Base-by-base conservation (phyloP, 768 basidiomycete genomes). In the Tylopilus sp. region DNA sequence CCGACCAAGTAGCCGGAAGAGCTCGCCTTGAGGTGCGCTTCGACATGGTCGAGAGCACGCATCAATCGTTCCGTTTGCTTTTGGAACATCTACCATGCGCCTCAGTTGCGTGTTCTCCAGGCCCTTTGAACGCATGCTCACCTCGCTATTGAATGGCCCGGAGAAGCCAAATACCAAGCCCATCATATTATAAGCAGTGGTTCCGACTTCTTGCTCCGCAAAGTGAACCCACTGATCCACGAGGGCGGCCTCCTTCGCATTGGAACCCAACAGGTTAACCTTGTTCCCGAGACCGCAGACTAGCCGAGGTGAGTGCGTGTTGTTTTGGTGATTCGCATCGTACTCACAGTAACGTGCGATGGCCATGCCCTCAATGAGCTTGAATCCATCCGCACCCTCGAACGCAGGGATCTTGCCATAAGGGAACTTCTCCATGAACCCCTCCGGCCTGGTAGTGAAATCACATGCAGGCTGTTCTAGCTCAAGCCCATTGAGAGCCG, bases 401-500 rank as follows among this genome's bases (percentile, higher is more conserved):
- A n/a, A n/a, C n/a, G n/a, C n/a, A n/a, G n/a, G n/a, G 9, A 63
- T 50, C 40, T 64, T 64, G 1, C 57, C 59, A 15, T 57, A 55
- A 2, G 51, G 35, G 30, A 63, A 64, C 28, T 59, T n/a, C n/a
- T n/a, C n/a, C n/a, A n/a, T n/a, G n/a, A n/a, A n/a, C n/a, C n/a
- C n/a, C n/a, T n/a, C n/a, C n/a, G n/a, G n/a, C n/a, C n/a, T 61
- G 31, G 30, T 6, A 2, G 30, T 33, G 23, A 55, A 53, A 0
- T 42, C 26, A 13, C 44, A 59, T 18, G 55, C 40, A 1, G 54
- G 42, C 20, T 28, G 36, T 4, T 54, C 41, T 5, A 63, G 25
- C 35, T 60, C n/a, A n/a, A n/a, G n/a, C 58, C 2, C n/a, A n/a
- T n/a, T n/a, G n/a, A n/a, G n/a, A n/a, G n/a, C n/a, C n/a, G n/a